Evolutionary conservation across 1,284 basidiomycete genomes (phyloP).

Genomic region (Melampsora larici-populina): DNA sequence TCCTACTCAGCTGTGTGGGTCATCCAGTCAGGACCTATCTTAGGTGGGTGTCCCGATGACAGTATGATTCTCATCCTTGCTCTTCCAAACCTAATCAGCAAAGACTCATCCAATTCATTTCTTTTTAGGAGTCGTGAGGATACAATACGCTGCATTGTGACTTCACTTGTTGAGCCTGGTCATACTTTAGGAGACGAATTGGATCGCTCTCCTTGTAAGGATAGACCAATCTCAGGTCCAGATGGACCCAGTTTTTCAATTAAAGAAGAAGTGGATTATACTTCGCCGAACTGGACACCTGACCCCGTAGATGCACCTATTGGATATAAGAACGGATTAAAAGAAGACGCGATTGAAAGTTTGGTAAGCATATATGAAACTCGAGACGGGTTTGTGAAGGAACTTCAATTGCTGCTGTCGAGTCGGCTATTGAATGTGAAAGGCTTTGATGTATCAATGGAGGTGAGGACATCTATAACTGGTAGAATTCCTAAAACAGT

Average conservation of each 20-base stretch:
- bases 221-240: slow-evolving; percentile 10
- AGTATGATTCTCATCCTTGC: neutral
- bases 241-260: slow-evolving; percentile 60
- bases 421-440: slow-evolving; percentile 72
- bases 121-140: slow-evolving; percentile 70
- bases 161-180: slow-evolving; percentile 78
- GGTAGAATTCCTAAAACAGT: neutral
- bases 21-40: slow-evolving; percentile 84
- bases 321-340: slow-evolving; percentile 59
- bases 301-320: slow-evolving; percentile 90
- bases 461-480: slow-evolving; percentile 60
- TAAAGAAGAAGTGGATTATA: slow-evolving; percentile 72
- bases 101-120: neutral
- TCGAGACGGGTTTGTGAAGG: slow-evolving; percentile 87
- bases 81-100: neutral
- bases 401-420: slow-evolving; percentile 81
- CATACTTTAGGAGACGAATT: slow-evolving; percentile 65
- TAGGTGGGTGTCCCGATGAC: slow-evolving; percentile 58
- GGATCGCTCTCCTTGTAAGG: slow-evolving; percentile 12
- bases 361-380: slow-evolving; percentile 94
- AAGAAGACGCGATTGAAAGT: slow-evolving; percentile 85
- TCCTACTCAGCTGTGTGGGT: slow-evolving; percentile 83
- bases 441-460: slow-evolving; percentile 75
- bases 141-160: slow-evolving; percentile 87
- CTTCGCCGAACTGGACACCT: slow-evolving; percentile 84